phyloP scores from a whole-genome alignment of 1,284 basidiomycete genomes.

The Ustilago bromivora region DNA sequence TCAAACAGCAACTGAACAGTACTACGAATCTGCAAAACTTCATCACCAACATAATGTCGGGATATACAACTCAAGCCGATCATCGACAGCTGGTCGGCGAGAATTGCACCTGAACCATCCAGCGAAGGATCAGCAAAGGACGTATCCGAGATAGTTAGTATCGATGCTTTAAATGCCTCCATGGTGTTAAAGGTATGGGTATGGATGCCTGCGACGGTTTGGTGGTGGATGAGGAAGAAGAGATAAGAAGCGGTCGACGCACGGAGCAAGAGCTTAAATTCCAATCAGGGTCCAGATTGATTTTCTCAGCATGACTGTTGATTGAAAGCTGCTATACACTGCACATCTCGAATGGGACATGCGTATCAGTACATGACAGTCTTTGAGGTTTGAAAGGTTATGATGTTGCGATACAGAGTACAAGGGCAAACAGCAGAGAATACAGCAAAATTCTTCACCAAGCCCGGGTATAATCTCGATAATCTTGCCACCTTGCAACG shows the following conservation, averaged over 20 bases:
- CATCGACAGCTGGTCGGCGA: conserved; percentile 15
- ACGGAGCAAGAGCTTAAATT: conserved; percentile 2
- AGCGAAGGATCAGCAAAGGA: conserved; percentile 26
- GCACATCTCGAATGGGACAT: neutral
- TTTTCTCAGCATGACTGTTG: neutral
- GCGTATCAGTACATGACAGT: neutral
- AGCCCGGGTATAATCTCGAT: conserved; percentile 9
- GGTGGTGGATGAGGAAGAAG: neutral
- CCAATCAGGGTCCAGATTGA: neutral
- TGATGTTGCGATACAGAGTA: conserved; percentile 7
- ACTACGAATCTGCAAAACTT: conserved; percentile 14
- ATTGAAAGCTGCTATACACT: neutral
- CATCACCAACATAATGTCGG: conserved; percentile 41
- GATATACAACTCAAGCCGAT: conserved; percentile 21
- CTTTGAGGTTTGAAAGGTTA: neutral
- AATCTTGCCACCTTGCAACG: neutral
- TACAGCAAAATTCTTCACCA: conserved; percentile 3
- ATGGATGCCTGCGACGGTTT: too few relatives aligned
- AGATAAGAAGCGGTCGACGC: neutral
- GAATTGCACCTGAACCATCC: conserved; percentile 55
- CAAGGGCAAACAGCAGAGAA: conserved; percentile 5
- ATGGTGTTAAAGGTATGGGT: neutral
- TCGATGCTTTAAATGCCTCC: conserved; percentile 10
- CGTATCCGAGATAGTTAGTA: conserved; percentile 58
- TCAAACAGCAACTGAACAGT: conserved; percentile 26